Evolutionary conservation across 768 basidiomycete genomes (phyloP).

Genomic region (Boletales sp.): DNA sequence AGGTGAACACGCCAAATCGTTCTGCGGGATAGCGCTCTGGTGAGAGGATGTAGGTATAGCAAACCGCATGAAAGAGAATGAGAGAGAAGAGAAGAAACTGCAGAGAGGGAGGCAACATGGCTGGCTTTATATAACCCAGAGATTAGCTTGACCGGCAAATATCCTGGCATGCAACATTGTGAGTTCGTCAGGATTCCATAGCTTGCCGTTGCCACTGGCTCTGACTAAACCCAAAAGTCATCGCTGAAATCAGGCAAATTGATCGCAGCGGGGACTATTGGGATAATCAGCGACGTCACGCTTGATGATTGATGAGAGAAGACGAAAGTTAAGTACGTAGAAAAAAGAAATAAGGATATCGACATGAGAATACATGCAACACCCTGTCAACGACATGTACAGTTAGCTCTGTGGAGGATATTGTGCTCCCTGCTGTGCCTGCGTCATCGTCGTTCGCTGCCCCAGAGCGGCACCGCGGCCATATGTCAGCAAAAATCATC

Average conservation of each 20-base stretch:
- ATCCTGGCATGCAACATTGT: too few relatives aligned
- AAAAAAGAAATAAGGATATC: constrained; percentile 2
- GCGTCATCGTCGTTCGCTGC: constrained; percentile 26
- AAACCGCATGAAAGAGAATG: background rate
- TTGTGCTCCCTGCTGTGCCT: constrained; percentile 30
- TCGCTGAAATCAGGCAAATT: background rate
- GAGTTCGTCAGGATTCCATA: too few relatives aligned
- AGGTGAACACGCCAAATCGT: background rate
- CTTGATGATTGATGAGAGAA: background rate
- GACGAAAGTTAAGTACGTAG: constrained; percentile 7
- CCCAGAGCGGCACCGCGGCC: background rate
- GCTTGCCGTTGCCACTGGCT: background rate
- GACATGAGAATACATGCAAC: constrained; percentile 14
- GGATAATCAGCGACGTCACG: constrained; percentile 3
- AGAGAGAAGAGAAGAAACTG: constrained; percentile 1
- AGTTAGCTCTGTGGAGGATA: constrained; percentile 28
- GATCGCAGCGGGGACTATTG: background rate
- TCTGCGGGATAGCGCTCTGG: background rate
- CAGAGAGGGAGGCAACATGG: background rate
- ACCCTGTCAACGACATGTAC: constrained; percentile 14
- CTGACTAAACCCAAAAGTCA: background rate
- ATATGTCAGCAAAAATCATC: constrained; percentile 1
- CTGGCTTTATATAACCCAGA: constrained; percentile 7
- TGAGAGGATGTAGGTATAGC: background rate
- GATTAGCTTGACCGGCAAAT: background rate